Percentiles rank a stretch among this genome's conserved stretches.
Evolutionary conservation across 768 basidiomycete species (phyloP).

Genomic region (Boletales sp.): DNA sequence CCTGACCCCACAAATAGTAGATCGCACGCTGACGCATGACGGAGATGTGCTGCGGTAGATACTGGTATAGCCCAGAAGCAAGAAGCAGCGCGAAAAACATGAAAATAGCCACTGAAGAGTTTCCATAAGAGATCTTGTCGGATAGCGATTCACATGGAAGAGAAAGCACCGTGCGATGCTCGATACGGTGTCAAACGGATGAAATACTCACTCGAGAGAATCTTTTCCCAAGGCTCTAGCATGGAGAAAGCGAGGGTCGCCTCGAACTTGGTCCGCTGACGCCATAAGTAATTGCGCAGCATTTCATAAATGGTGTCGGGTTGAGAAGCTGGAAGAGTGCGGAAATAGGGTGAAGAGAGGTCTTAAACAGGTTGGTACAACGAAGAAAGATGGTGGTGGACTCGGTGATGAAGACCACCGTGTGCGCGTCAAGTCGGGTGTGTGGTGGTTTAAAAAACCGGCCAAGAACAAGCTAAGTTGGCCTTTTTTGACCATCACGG

Average conservation of each 20-base stretch:
- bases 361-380: not conserved
- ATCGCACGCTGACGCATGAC: constrained; percentile 51
- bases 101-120: constrained; percentile 40
- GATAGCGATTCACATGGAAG: not conserved
- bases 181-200: not conserved
- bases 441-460: constrained; percentile 2
- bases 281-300: constrained; percentile 29
- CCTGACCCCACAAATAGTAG: constrained; percentile 65
- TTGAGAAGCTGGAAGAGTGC: not conserved
- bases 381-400: not conserved
- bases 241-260: constrained; percentile 57
- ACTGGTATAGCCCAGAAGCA: constrained; percentile 49
- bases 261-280: constrained; percentile 39
- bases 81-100: constrained; percentile 42
- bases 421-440: not conserved
- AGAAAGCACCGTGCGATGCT: not conserved
- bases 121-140: constrained; percentile 6
- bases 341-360: not conserved
- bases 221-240: constrained; percentile 70
- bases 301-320: constrained; percentile 19
- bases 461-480: constrained; percentile 1
- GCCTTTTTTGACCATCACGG: constrained; percentile 6
- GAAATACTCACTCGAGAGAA: constrained; percentile 48
- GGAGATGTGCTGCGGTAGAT: constrained; percentile 56
- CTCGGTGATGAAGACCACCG: not conserved